phyloP scores from a whole-genome alignment of 257 asterid species.

The Solanum sejunctum region DNA sequence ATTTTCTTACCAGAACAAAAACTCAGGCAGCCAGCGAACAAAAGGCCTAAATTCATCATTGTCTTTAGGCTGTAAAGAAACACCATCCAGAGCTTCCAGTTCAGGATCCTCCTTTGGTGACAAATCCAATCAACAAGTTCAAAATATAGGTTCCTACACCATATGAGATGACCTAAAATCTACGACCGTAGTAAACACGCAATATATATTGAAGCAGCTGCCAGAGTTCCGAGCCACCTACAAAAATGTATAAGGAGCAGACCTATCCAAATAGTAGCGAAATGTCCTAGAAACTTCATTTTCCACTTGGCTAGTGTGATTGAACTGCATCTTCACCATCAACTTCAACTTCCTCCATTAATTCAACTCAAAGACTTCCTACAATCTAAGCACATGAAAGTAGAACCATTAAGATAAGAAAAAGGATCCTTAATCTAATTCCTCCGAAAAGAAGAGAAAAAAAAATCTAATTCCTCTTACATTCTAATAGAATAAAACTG shows the following conservation, averaged over 20 bases:
- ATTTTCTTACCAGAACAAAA: conserved; percentile 45
- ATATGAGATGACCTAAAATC: conserved; percentile 46
- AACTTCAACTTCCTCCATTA: conserved; percentile 28
- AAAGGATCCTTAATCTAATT: neutral
- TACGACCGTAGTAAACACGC: conserved; percentile 34
- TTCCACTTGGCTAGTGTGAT: conserved; percentile 40
- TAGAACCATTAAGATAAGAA: neutral
- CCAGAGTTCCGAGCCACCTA: conserved; percentile 53
- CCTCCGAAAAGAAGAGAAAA: neutral
- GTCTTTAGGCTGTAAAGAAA: conserved; percentile 35
- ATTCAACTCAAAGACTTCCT: neutral
- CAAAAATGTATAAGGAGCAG: conserved; percentile 32
- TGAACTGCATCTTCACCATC: conserved; percentile 13
- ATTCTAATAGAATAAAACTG: neutral
- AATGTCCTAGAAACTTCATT: conserved; percentile 33
- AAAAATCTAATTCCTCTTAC: neutral
- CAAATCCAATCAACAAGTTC: conserved; percentile 57
- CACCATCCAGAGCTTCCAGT: conserved; percentile 43
- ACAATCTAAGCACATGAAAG: neutral
- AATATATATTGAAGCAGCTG: conserved; percentile 38
- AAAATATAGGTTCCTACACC: conserved; percentile 46
- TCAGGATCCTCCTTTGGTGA: conserved; percentile 58
- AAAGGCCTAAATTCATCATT: conserved; percentile 45
- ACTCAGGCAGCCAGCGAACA: conserved; percentile 51
- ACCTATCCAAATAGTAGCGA: conserved; percentile 38